Base-by-base conservation (phyloP, 352 stramenopile species). In the Phytophthora vignae region DNA sequence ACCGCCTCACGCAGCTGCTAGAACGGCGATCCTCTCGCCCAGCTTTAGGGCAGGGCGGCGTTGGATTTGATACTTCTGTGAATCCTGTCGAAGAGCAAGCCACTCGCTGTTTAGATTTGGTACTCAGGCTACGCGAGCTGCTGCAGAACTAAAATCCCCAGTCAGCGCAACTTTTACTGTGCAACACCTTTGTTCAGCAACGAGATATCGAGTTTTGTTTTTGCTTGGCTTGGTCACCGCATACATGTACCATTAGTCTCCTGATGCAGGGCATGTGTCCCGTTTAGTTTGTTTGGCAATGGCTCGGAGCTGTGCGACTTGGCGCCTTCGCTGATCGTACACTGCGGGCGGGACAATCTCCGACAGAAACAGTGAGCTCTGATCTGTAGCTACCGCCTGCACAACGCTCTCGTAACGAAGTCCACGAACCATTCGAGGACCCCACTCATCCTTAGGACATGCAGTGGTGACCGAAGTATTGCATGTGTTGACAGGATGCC, bases 381-480 rank as follows among this genome's bases (percentile, higher is more conserved):
- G 61, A 60, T 94, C 85, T 42, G 83, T 93, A 17, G 85, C 85
- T 1, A 75, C 83, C 12, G 77, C 83, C 14, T 83, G 63, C 2
- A 76, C 72, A 21, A 94, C 76, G 7, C 60, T 61, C 19, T 92
- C 82, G 63, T 90, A 92, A 2, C 73, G 72, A 25, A 94, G 53
- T 1, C 79, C 78, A 1, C 73, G 72, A 8, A 92, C 67, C n/a
- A 75, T 55, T 11, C 73, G 76, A 2, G 85, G 87, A 1, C 73
- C 60, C 77, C 77, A 89, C 44, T 78, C 67, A 53, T 94, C 83
- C 2, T 49, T 46, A 27, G 38, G 49, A 48, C 55, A 58, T 61
- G 50, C 46, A 58, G 36, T 42, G 11, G 29, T 27, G 7, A 21
- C 11, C 49, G 15, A 25, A 50, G 54, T 46, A 19, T 12, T 60